These are phyloP conservation scores for Microstegium vimineum DNA, from an alignment of 176 grass and related monocot genomes.

Conservation along the genomic window DNA sequence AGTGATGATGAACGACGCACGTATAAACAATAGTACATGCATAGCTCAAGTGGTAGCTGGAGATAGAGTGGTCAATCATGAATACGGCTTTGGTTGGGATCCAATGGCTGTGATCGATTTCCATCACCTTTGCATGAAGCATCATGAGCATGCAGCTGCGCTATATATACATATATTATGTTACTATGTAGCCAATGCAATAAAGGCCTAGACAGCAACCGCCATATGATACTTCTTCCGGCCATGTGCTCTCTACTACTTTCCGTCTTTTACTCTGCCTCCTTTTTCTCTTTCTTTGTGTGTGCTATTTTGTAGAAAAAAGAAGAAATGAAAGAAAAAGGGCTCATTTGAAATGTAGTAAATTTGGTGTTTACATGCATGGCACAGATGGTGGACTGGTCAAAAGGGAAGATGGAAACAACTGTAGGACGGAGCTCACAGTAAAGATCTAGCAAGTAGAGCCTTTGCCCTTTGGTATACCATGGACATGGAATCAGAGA, in stretches of 20 bases:
- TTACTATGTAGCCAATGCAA: background rate
- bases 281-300: conserved; percentile 17
- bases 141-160: conserved; percentile 28
- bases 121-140: conserved; percentile 15
- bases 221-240: conserved; percentile 15
- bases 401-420: conserved; percentile 29
- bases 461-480: background rate
- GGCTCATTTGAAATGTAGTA: conserved; percentile 1
- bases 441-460: background rate
- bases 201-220: conserved; percentile 21
- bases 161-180: too few relatives aligned
- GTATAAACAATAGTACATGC: background rate
- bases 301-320: conserved; percentile 6
- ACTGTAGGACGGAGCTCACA: background rate
- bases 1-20: background rate
- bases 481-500: background rate
- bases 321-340: background rate
- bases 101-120: conserved; percentile 23
- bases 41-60: conserved; percentile 10
- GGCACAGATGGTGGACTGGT: conserved; percentile 27
- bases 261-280: conserved; percentile 16
- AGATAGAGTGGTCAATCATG: conserved; percentile 24
- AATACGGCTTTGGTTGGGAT: conserved; percentile 24
- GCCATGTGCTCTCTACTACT: conserved; percentile 24
- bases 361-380: background rate